Evolutionary conservation across 2,329 filamentous ascomycete genomes (phyloP).

Genomic region (Botrytis porri): DNA sequence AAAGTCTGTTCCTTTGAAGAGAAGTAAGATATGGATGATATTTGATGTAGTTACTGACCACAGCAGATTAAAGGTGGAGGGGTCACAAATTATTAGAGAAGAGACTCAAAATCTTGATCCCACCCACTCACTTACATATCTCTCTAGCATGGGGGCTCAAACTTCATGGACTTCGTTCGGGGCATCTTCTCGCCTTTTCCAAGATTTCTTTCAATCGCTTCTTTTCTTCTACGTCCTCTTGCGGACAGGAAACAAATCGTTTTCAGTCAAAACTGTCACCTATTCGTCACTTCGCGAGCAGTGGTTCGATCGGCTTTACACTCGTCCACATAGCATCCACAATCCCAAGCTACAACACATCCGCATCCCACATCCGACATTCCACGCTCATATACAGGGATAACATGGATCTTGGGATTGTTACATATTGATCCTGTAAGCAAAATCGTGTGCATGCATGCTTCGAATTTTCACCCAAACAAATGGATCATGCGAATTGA

Average conservation of each 20-base stretch:
- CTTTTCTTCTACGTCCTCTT: not conserved
- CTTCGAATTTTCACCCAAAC: not conserved
- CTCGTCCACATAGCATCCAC: not conserved
- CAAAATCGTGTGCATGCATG: not conserved
- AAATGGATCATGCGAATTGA: not conserved
- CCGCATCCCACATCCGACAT: not conserved
- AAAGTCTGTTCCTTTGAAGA: not conserved
- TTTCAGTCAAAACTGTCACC: not conserved
- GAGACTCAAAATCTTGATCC: not conserved
- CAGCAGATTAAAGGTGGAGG: not conserved
- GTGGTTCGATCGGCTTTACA: not conserved
- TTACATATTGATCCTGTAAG: not conserved
- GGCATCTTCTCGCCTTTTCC: not conserved
- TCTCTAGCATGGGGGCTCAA: not conserved
- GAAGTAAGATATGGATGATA: not conserved
- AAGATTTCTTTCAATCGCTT: not conserved
- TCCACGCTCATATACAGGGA: not conserved
- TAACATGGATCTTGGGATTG: not conserved
- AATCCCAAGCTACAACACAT: not conserved
- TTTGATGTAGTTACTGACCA: not conserved
- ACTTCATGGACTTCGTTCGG: not conserved
- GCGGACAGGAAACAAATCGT: not conserved
- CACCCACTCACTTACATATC: not conserved
- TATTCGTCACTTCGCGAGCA: constrained; percentile 4
- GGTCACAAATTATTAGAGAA: not conserved